Evolutionary conservation across 805 yeast species (phyloP), one percentile per base, ranked within the genome.

Genomic region (Teunomyces aglyptinius): DNA sequence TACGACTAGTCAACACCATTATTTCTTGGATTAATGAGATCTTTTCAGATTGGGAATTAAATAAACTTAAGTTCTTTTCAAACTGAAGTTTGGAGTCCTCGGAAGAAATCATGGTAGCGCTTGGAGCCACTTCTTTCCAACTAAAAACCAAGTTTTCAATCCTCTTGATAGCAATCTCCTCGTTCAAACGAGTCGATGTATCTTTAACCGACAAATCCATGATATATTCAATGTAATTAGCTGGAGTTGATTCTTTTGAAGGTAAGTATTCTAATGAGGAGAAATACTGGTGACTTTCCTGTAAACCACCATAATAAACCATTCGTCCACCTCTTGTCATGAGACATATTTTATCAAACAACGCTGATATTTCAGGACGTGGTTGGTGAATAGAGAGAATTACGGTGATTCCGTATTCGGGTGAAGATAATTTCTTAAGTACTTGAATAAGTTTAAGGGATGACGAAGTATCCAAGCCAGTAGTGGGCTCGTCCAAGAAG

Each of bases 401-500:
- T 6, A 61, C 49, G 3, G 64, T 59, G 38, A 61, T 52, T 2
- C 65, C 65, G 20, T 48, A 55, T 16, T 54, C 53, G 1, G 63
- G 63, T 7, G 58, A 51, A 1, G 61, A 58, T 39, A 61, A 45
- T 36, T 52, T 56, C 28, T 54, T 49, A 12, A 61, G 47, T 3
- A 58, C 61, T 11, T 49, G 44, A 19, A 60, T 57, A 36, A 61
- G 47, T 16, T 57, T 58, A 47, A 61, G 52, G 3, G 64, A 59
- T 6, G 57, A 52, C 11, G 59, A 51, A 3, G 65, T 54, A 41
- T 61, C 65, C 40, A 61, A 50, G 4, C 65, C 65, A 1, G 65
- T 61, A 26, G 65, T 61, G 27, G 65, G 64, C 45, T 61, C 65
- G 34, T 61, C 65, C 28, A 61, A 47, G 29, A 60, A 61, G 2